Conservation (phyloP, 805 yeast genomes). For the Dipodascopsis tothii region DNA sequence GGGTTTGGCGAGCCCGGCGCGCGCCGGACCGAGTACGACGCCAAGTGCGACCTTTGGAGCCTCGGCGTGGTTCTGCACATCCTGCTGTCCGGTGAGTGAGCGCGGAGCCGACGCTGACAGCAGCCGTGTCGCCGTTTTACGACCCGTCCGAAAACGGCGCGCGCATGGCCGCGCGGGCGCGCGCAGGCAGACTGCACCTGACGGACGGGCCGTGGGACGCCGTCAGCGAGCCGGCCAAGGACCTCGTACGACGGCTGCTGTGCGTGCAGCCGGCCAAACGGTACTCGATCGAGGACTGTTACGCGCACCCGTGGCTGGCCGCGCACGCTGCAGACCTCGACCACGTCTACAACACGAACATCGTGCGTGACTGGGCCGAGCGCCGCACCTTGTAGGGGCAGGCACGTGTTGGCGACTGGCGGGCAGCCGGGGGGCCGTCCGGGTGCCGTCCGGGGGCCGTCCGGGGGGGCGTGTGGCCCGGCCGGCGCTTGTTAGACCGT, state of each 20-base stretch:
- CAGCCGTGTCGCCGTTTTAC: conserved; percentile 57
- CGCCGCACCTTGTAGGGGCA: no score
- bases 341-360: conserved; percentile 31
- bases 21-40: conserved; percentile 34
- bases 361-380: conserved; percentile 15
- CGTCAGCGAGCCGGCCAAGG: conserved; percentile 36
- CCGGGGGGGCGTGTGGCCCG: no score
- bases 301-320: conserved; percentile 44
- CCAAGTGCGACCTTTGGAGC: conserved; percentile 64
- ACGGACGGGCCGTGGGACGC: background rate
- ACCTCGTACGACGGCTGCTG: conserved; percentile 39
- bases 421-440: no score
- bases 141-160: conserved; percentile 38
- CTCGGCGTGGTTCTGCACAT: conserved; percentile 55
- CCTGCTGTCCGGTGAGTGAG: conserved; percentile 38
- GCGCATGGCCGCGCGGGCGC: conserved; percentile 38
- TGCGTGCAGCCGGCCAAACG: conserved; percentile 36
- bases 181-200: conserved; percentile 37
- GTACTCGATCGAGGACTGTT: conserved; percentile 35
- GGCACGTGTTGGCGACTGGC: conserved; percentile 2
- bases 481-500: no score
- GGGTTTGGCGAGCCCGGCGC: conserved; percentile 34
- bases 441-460: no score
- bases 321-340: conserved; percentile 35
- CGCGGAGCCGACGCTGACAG: background rate